Base-by-base conservation (phyloP, 73 alveolate genomes). In the Blepharisma japonicum region DNA sequence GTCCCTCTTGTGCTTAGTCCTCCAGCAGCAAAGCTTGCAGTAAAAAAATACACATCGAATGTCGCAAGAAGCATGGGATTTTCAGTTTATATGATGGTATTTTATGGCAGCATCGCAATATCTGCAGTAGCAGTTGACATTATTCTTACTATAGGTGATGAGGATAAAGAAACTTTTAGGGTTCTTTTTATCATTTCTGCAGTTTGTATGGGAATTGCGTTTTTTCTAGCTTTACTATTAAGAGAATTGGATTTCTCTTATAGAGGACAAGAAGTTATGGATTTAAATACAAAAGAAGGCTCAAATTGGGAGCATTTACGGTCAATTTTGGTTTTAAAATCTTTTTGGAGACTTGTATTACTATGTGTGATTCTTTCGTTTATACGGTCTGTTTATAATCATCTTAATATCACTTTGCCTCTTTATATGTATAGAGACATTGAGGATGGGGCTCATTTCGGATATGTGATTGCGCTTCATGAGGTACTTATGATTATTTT, bases 391-490 rank as follows among this genome's bases (percentile, higher is more conserved):
- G 23, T 61, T 1, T 61, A 61, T 25, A 14, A 14, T 25, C 74
- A 61, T 25, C 46, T 61, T 14, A 61, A n/a, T 20, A 39, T 39
- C 47, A 61, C 74, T 61, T 25, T 61, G 47, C 74, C 74, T 61
- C 23, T 61, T 8, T 61, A 61, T 5, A 25, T 61, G 74, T 18
- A 61, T 14, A 61, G 74, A 39, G 39, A n/a, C 50, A 18, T 18
- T 25, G 74, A 25, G 47, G 74, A 61, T 14, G 49, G 46, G 74
- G 74, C 38, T 14, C 74, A 61, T 61, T 61, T 61, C 47, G 74
- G 74, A 20, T 18, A 18, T 61, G 2, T 61, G 48, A 61, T 61
- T n/a, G 74, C 47, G 11, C 47, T 25, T 20, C 74, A 61, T 61
- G 47, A 61, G 48, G 74, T 61, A 9, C 47, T 61, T n/a, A 8